These are phyloP conservation scores for Astrothelium subdiscretum DNA, from an alignment of 495 filamentous ascomycete species.

Conservation along the genomic window DNA sequence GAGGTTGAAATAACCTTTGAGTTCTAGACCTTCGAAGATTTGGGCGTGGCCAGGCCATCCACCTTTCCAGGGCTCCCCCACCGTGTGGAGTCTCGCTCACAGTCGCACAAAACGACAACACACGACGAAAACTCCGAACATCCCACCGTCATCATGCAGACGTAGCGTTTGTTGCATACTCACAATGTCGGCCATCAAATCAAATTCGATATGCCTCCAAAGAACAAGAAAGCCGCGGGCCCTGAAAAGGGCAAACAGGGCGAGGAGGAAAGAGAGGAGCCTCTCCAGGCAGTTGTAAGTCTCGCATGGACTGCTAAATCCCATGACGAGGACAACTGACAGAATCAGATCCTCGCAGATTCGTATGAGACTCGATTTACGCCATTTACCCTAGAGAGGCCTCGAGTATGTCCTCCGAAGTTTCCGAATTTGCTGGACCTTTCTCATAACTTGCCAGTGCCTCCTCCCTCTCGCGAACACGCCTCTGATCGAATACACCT, in stretches of 20 bases:
- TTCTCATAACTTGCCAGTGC: conserved; percentile 46
- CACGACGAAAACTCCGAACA: background rate
- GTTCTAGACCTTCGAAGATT: background rate
- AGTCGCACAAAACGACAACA: background rate
- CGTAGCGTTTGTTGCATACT: background rate
- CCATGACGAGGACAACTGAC: background rate
- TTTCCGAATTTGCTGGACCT: too few species aligned
- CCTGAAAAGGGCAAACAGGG: conserved; percentile 48
- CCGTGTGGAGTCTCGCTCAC: background rate
- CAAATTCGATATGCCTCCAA: conserved; percentile 32
- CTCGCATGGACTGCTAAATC: background rate
- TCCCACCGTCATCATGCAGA: background rate
- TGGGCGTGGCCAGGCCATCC: background rate
- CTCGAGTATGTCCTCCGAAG: conserved; percentile 61
- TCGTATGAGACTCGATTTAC: conserved; percentile 84
- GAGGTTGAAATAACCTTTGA: background rate
- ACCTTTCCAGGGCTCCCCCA: too few species aligned
- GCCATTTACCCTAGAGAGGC: conserved; percentile 80
- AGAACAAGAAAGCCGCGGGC: conserved; percentile 46
- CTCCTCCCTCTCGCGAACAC: conserved; percentile 87
- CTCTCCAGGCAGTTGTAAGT: conserved; percentile 79
- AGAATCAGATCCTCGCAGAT: conserved; percentile 56
- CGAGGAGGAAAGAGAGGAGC: conserved; percentile 65
- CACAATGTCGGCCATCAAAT: background rate
- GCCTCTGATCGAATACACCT: conserved; percentile 92